phyloP scores from a whole-genome alignment of 225 moss, liverwort and hornwort species.

The Sphagnum contortum region DNA sequence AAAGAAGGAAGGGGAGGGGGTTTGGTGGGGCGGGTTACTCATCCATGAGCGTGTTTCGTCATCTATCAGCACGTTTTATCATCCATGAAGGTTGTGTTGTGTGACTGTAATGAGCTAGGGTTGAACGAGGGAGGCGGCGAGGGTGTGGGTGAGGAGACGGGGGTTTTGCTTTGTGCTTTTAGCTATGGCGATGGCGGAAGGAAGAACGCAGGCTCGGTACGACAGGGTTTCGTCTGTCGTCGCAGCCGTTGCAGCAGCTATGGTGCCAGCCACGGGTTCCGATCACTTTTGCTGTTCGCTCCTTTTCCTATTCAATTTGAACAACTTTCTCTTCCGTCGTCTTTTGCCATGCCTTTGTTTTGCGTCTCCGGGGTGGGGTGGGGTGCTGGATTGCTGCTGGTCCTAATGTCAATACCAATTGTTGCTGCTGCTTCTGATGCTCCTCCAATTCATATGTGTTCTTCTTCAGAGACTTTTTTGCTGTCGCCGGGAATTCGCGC shows the following conservation, averaged over 20 bases:
- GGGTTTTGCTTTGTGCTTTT: no score
- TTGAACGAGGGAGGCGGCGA: neutral
- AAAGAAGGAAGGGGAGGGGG: neutral
- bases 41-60: neutral
- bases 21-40: neutral
- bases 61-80: no score
- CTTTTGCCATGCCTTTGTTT: neutral
- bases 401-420: no score
- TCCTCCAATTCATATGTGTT: no score
- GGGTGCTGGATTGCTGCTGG: no score
- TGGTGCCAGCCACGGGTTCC: constrained; percentile 55
- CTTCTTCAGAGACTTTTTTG: no score
- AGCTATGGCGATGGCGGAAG: constrained; percentile 13
- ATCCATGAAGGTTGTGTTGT: no score
- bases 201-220: constrained; percentile 25
- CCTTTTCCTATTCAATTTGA: constrained; percentile 13
- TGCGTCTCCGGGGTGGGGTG: no score
- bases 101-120: no score
- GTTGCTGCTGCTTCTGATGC: no score
- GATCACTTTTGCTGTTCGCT: constrained; percentile 5
- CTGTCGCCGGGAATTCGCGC: no score
- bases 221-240: neutral
- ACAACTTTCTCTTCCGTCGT: neutral
- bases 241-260: constrained; percentile 28
- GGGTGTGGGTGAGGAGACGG: constrained; percentile 5